Evolutionary conservation across 2,329 filamentous ascomycete genomes (phyloP).

Genomic region (Orbilia blumenaviensis): DNA sequence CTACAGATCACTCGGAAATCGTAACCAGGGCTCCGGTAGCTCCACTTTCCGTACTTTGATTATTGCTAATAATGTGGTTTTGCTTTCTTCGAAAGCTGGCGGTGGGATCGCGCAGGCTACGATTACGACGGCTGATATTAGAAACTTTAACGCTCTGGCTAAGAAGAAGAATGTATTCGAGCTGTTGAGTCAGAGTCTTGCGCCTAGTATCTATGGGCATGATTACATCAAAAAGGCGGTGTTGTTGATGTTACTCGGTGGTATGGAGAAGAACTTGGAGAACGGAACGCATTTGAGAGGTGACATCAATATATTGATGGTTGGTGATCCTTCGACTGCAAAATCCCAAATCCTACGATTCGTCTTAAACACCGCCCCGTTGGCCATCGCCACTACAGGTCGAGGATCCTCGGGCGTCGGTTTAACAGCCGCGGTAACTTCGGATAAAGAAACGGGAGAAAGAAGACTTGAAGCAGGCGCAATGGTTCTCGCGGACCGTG

Average conservation of each 20-base stretch:
- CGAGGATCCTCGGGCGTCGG: constrained; percentile 96
- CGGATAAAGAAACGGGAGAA: constrained; percentile 97
- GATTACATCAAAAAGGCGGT: constrained; percentile 99
- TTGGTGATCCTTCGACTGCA: constrained; percentile 96
- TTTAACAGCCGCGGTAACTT: constrained; percentile 94
- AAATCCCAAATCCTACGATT: constrained; percentile 98
- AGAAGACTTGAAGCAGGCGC: constrained; percentile 93
- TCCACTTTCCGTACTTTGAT: constrained; percentile 94
- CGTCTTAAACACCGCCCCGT: constrained; percentile 92
- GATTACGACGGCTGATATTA: constrained; percentile 95
- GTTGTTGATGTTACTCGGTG: constrained; percentile 89
- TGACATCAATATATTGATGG: constrained; percentile 99
- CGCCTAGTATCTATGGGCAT: constrained; percentile 95
- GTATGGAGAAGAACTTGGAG: constrained; percentile 97
- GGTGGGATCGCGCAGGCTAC: constrained; percentile 89
- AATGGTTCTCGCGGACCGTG: constrained; percentile 96
- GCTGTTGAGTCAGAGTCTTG: constrained; percentile 88
- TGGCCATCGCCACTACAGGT: constrained; percentile 96
- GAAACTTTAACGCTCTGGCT: constrained; percentile 96
- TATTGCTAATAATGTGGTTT: constrained; percentile 91
- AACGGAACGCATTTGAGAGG: constrained; percentile 95
- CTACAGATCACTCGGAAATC: constrained; percentile 91
- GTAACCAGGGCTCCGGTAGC: constrained; percentile 88
- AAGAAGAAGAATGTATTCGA: constrained; percentile 96
- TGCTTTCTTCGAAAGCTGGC: constrained; percentile 94